Conservation (phyloP, 257 asterid species). For the Solanum habrochaites region DNA sequence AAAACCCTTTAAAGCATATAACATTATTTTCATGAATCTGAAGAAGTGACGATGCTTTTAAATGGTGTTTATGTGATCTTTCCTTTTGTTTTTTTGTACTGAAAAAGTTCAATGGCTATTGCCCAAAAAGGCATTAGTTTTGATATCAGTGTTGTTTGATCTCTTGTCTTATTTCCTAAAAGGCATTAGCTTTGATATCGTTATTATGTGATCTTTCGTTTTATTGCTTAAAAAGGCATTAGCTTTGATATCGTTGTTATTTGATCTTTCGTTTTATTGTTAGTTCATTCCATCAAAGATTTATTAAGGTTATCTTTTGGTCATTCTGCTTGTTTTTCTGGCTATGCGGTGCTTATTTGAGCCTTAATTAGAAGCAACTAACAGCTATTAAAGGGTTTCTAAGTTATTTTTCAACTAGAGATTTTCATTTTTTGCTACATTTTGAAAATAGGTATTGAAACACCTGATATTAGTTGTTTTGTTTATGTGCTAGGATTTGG, state of each 20-base stretch:
- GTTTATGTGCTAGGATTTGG: neutral
- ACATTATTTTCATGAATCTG: conserved; percentile 10
- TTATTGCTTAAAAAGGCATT: neutral
- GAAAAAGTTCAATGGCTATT: too few species aligned
- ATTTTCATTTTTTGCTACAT: neutral
- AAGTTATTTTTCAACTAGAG: neutral
- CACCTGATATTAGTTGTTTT: too few species aligned
- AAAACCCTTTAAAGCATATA: conserved; percentile 62
- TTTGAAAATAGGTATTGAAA: neutral
- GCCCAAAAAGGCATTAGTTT: too few species aligned
- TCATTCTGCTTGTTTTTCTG: neutral
- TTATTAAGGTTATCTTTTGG: neutral
- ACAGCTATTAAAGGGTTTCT: neutral
- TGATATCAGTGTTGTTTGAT: too few species aligned
- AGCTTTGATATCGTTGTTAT: too few species aligned
- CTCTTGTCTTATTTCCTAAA: neutral
- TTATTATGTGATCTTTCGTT: neutral
- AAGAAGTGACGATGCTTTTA: neutral
- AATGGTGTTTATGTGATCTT: neutral
- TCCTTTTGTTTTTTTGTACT: too few species aligned
- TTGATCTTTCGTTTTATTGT: too few species aligned
- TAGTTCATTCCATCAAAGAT: neutral
- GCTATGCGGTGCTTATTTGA: neutral
- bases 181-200: neutral
- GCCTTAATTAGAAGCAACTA: neutral